Conservation (phyloP, 116 monocot genomes). For the Zostera marina region DNA sequence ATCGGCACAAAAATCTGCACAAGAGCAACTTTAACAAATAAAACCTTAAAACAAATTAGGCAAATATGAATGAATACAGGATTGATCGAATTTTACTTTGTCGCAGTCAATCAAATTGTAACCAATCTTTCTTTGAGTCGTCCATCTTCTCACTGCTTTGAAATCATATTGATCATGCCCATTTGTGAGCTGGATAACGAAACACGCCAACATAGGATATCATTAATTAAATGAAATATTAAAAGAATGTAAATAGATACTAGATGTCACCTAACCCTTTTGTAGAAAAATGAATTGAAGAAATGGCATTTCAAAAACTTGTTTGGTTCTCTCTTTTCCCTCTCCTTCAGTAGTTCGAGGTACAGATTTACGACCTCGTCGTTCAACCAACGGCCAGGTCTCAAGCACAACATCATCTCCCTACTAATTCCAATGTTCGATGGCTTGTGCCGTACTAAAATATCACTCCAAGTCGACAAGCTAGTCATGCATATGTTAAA, state of each 20-base stretch:
- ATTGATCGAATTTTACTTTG: slow-evolving; percentile 36
- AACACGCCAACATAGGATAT: slow-evolving; percentile 1
- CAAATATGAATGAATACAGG: no score
- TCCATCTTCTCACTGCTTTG: slow-evolving; percentile 90
- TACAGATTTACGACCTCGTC: slow-evolving; percentile 97
- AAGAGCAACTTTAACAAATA: neutral
- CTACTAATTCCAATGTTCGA: slow-evolving; percentile 71
- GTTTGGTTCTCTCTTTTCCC: slow-evolving; percentile 60
- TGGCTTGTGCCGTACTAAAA: slow-evolving; percentile 34
- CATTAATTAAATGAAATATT: slow-evolving; percentile 4
- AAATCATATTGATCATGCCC: slow-evolving; percentile 61
- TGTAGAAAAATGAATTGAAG: slow-evolving; percentile 80
- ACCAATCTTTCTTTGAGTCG: slow-evolving; percentile 76
- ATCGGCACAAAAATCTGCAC: slow-evolving; percentile 90
- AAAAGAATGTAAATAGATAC: neutral
- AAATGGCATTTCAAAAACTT: slow-evolving; percentile 76
- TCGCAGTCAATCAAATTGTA: slow-evolving; percentile 89
- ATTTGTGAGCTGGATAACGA: slow-evolving; percentile 38
- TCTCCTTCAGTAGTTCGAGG: slow-evolving; percentile 71
- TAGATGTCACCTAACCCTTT: slow-evolving; percentile 32
- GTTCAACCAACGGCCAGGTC: slow-evolving; percentile 55
- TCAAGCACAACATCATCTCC: slow-evolving; percentile 60
- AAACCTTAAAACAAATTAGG: no score
- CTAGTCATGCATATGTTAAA: slow-evolving; percentile 1
- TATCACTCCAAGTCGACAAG: slow-evolving; percentile 14